Evolutionary conservation across 441 rosid species (phyloP).

Genomic region (Jatropha multifida): DNA sequence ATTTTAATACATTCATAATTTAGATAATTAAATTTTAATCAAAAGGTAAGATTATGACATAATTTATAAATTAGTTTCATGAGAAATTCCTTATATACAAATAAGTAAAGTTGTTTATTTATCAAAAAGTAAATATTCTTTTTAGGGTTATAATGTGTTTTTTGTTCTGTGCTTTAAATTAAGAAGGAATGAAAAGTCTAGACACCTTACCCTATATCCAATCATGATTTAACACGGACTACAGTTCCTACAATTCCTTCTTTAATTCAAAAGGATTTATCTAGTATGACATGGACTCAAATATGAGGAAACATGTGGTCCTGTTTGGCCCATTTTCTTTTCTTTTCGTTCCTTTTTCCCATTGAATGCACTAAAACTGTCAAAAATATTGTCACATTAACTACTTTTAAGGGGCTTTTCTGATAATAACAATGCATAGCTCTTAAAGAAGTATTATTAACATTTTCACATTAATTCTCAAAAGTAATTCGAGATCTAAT

Average conservation of each 20-base stretch:
- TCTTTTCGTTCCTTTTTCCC: not conserved
- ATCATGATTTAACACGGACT: conserved; percentile 24
- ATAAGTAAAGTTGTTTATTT: not conserved
- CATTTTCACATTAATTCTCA: too few relatives aligned
- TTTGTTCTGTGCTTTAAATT: conserved; percentile 1
- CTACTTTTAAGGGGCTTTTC: not conserved
- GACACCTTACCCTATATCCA: conserved; percentile 9
- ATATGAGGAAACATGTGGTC: conserved; percentile 16
- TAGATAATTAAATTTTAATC: too few relatives aligned
- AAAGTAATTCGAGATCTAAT: too few relatives aligned
- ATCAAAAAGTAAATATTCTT: conserved; percentile 11
- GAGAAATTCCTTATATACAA: not conserved
- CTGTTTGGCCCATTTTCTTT: not conserved
- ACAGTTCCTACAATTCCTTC: not conserved
- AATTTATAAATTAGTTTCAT: not conserved
- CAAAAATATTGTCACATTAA: not conserved
- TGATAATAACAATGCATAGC: not conserved
- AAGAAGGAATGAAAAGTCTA: not conserved
- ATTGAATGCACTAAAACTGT: conserved; percentile 17
- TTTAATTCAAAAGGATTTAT: conserved; percentile 17
- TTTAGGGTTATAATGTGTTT: not conserved
- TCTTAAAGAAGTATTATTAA: too few relatives aligned
- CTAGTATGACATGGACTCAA: conserved; percentile 15
- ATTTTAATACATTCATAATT: too few relatives aligned
- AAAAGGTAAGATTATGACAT: not conserved